Evolutionary conservation across 257 asterid species (phyloP), one percentile per base, ranked within the genome.

Genomic region (Ehretia macrophylla): DNA sequence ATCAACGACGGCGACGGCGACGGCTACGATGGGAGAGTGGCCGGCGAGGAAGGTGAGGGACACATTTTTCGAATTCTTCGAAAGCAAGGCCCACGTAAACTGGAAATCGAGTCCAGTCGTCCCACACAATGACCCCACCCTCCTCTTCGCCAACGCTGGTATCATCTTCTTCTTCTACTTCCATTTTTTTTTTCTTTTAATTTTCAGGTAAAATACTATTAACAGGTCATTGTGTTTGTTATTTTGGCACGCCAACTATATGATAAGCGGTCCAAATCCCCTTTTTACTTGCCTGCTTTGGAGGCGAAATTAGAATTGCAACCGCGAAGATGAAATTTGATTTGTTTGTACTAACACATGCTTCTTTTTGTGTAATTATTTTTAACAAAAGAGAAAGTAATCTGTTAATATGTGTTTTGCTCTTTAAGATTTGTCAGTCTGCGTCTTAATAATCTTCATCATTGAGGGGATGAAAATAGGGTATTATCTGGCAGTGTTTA

Each of bases 101-200:
- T 87, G 94, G 86, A 76, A 59, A 71, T 92, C 99, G 9, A 86
- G 97, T 49, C 95, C 99, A 1, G 97, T 92, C 37, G 96, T 92
- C 73, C 99, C 99, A 21, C 83, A 72, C 58, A 88, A 89, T 68
- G 99, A 92, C 60, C 99, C 97, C 46, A 88, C 97, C 40, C 97
- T 92, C 44, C 87, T 92, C 62, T 92, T 92, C 23, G 90, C 94
- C 0, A 88, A 92, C 64, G 95, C 97, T 37, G 99, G 99, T 92
- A 39, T 32, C 19, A 14, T 18, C 16, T 37, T 17, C 46, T 8
- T 1, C 57, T 3, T 19, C 35, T 27, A 0, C 4, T 46, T 17
- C 17, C 17, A 1, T 37, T 48, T 0, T 9, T 17, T 40, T 20
- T 2, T 9, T 37, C 54, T 37, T 39, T 49, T 14, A 42, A 19